Evolutionary conservation across 495 filamentous ascomycete species (phyloP).

Genomic region (Neurospora sp.): DNA sequence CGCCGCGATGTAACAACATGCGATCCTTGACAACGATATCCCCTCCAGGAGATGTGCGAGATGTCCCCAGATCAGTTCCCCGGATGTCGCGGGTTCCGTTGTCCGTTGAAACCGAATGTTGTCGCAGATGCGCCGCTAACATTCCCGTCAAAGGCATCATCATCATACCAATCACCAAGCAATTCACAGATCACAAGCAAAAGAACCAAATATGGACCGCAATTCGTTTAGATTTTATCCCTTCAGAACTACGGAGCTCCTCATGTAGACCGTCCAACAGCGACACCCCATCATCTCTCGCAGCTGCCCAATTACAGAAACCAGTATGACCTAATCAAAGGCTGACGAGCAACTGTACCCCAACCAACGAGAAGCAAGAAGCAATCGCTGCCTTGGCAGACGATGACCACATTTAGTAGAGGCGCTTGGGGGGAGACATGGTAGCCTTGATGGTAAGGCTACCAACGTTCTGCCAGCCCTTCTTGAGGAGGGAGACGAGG

Average conservation of each 20-base stretch:
- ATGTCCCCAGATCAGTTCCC: background rate
- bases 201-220: background rate
- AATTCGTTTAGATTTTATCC: background rate
- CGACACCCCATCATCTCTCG: background rate
- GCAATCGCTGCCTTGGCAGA: background rate
- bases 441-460: conserved; percentile 98
- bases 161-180: background rate
- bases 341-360: background rate
- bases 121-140: background rate
- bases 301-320: background rate
- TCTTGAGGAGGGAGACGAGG: conserved; percentile 96
- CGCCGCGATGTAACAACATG: background rate
- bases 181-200: background rate
- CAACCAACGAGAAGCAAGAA: background rate
- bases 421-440: conserved; percentile 93
- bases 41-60: background rate
- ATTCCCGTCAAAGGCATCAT: background rate
- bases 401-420: conserved; percentile 56
- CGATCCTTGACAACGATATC: background rate
- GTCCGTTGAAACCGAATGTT: background rate
- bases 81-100: background rate
- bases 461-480: conserved; percentile 99
- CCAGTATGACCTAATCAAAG: background rate
- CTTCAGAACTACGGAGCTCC: background rate
- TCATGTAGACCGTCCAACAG: background rate